Percentiles rank a stretch among this genome's conserved stretches.
phyloP scores from a whole-genome alignment of 176 grass and related monocot genomes.

The Bolboschoenus planiculmis region DNA sequence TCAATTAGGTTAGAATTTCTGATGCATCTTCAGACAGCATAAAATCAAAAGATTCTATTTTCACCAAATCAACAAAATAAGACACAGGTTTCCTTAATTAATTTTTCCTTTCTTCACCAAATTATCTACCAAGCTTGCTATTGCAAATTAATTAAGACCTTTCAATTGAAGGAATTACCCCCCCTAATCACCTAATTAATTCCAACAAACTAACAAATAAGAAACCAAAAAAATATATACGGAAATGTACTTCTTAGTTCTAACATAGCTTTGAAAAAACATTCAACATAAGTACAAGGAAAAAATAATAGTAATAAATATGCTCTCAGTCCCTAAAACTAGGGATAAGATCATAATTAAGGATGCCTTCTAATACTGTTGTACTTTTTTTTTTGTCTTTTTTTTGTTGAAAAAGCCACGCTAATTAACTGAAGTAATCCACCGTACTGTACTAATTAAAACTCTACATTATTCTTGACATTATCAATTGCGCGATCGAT shows the following conservation, averaged over 20 bases:
- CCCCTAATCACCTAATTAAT: not conserved
- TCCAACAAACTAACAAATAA: not conserved
- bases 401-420: constrained; percentile 7
- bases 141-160: not conserved
- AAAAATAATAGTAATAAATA: not conserved
- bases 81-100: not conserved
- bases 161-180: not conserved
- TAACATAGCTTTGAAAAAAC: constrained; percentile 11
- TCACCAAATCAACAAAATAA: not conserved
- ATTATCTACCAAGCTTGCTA: not conserved
- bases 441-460: not conserved
- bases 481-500: not conserved
- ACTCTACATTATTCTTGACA: constrained; percentile 5
- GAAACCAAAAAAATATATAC: not conserved
- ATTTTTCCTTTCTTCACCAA: not conserved
- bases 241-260: not conserved
- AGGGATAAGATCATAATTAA: not conserved
- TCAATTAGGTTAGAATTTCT: not conserved
- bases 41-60: not conserved
- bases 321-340: not conserved
- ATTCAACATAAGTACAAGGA: not conserved
- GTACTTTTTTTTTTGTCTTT: not conserved
- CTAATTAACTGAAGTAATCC: not conserved
- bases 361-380: constrained; percentile 3
- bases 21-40: not conserved